phyloP scores from a whole-genome alignment of 495 filamentous ascomycete species.

The Penicillium samsonianum region DNA sequence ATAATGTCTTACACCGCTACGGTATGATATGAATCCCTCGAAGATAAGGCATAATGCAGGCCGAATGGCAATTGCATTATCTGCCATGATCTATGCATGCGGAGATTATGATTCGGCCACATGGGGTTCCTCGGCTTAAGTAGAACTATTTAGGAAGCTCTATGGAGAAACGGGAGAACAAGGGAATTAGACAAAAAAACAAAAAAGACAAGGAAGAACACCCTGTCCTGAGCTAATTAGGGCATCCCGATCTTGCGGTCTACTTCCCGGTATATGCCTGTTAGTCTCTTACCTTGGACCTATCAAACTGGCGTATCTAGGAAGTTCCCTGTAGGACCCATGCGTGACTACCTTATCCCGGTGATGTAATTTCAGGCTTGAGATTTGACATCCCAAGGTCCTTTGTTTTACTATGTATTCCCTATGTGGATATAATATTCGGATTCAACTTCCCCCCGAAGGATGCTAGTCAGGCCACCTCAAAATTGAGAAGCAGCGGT shows the following conservation, averaged over 20 bases:
- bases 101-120: constrained; percentile 9
- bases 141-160: constrained; percentile 3
- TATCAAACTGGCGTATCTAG: neutral
- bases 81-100: constrained; percentile 26
- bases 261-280: neutral
- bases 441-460: neutral
- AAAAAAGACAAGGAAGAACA: neutral
- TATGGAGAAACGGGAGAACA: neutral
- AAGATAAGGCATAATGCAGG: constrained; percentile 26
- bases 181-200: neutral
- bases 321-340: neutral
- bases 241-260: constrained; percentile 9
- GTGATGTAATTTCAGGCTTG: neutral
- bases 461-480: neutral
- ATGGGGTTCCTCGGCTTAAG: neutral
- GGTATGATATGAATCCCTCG: neutral
- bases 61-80: constrained; percentile 32
- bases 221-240: neutral
- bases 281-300: neutral
- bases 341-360: constrained; percentile 3
- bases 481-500: constrained; percentile 5
- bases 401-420: neutral
- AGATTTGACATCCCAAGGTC: constrained; percentile 1
- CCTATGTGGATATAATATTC: neutral
- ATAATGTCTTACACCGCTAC: constrained; percentile 6